Conservation (phyloP, 164 flowering plant species). For the Houttuynia cordata region DNA sequence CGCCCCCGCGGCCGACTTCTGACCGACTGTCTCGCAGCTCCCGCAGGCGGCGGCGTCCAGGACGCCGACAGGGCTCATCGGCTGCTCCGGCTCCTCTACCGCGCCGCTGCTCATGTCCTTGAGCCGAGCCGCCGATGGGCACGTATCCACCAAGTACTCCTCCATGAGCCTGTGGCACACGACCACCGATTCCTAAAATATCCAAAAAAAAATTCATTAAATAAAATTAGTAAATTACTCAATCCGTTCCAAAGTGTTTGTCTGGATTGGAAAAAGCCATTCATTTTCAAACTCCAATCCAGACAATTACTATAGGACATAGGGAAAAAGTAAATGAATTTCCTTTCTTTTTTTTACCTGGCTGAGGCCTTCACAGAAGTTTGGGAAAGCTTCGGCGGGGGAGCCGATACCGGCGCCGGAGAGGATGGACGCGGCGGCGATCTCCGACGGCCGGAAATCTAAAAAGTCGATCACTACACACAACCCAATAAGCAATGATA, state of each 20-base stretch:
- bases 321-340: no score
- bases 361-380: constrained; percentile 22
- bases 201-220: not conserved
- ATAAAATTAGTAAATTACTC: no score
- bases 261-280: no score
- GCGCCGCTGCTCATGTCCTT: constrained; percentile 4
- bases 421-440: constrained; percentile 53
- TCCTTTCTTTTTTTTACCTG: constrained; percentile 17
- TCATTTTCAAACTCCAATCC: no score
- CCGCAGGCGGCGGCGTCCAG: constrained; percentile 56
- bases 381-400: not conserved
- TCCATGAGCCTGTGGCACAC: constrained; percentile 65
- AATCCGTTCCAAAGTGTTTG: no score
- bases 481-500: not conserved
- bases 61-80: constrained; percentile 47
- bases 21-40: constrained; percentile 35
- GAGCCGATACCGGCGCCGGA: constrained; percentile 16
- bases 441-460: constrained; percentile 36
- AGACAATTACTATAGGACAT: no score
- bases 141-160: constrained; percentile 44
- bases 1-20: constrained; percentile 12
- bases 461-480: constrained; percentile 38
- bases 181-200: constrained; percentile 52
- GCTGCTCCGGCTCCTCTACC: constrained; percentile 22
- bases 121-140: constrained; percentile 17